phyloP scores from a whole-genome alignment of 768 basidiomycete genomes.

The Calocybe cyanea region DNA sequence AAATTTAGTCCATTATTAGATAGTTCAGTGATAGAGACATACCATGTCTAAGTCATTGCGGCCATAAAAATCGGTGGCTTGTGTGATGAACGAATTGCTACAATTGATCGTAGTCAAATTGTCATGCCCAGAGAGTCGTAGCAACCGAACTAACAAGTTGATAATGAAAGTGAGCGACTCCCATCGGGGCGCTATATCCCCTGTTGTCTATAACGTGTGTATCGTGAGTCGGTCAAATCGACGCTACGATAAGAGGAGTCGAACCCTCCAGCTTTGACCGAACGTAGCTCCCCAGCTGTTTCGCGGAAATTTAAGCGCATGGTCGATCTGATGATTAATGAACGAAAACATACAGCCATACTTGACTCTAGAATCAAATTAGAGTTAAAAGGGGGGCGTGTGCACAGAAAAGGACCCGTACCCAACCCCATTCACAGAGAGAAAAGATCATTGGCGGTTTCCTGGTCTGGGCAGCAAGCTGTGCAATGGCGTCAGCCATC shows the following conservation, averaged over 20 bases:
- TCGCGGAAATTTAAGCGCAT: background rate
- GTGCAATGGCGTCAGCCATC: slow-evolving; percentile 57
- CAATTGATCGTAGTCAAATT: background rate
- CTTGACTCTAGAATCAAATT: slow-evolving; percentile 40
- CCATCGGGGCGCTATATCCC: slow-evolving; percentile 52
- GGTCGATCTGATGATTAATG: too few relatives aligned
- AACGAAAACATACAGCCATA: slow-evolving; percentile 39
- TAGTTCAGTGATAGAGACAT: background rate
- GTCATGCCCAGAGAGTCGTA: slow-evolving; percentile 74
- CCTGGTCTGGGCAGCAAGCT: slow-evolving; percentile 40
- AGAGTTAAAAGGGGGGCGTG: background rate
- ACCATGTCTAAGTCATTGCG: slow-evolving; percentile 72
- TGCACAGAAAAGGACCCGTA: slow-evolving; percentile 22
- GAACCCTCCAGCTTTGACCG: slow-evolving; percentile 62
- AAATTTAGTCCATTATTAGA: background rate
- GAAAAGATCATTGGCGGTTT: slow-evolving; percentile 53
- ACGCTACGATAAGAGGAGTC: background rate
- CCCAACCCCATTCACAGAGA: slow-evolving; percentile 65
- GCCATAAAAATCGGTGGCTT: slow-evolving; percentile 61
- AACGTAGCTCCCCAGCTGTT: slow-evolving; percentile 49
- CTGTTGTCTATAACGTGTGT: slow-evolving; percentile 38
- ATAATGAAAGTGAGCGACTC: slow-evolving; percentile 52
- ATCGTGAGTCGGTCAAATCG: background rate
- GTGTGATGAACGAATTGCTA: slow-evolving; percentile 65
- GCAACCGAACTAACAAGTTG: slow-evolving; percentile 53